These are phyloP conservation scores for Astragalus glycyphyllos DNA, from an alignment of 306 rosid species.

Conservation along the genomic window DNA sequence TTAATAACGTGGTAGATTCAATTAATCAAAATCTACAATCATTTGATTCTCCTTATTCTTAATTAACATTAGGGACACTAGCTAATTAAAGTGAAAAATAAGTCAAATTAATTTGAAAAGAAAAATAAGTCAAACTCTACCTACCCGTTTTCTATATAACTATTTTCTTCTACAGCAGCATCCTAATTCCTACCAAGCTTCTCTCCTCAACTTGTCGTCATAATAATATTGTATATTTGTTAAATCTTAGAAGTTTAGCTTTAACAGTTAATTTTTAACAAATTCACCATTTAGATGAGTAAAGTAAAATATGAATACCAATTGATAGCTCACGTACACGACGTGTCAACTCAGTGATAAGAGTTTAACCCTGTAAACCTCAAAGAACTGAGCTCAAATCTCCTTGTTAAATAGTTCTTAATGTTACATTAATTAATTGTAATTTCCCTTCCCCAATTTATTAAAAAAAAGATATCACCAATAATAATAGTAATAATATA, in stretches of 20 bases:
- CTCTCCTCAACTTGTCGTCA: conserved; percentile 40
- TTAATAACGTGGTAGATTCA: no score
- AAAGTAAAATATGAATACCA: neutral
- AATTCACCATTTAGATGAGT: conserved; percentile 1
- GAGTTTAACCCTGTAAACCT: no score
- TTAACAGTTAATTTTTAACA: conserved; percentile 13
- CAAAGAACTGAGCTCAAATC: no score
- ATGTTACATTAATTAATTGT: no score
- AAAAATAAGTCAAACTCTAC: conserved; percentile 32
- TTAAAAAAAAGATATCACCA: no score
- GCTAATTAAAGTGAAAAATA: conserved; percentile 37
- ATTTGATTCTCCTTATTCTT: neutral
- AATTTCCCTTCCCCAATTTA: no score
- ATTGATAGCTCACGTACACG: no score
- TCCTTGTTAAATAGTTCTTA: no score
- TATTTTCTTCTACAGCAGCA: conserved; percentile 10
- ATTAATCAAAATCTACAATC: neutral
- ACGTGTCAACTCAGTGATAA: no score
- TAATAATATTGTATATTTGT: neutral
- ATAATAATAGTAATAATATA: no score
- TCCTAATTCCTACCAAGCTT: conserved; percentile 23
- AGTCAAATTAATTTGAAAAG: conserved; percentile 7
- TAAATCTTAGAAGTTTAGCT: neutral
- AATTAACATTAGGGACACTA: conserved; percentile 18
- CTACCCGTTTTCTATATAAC: conserved; percentile 10